These are phyloP conservation scores for Pseudogymnoascus sp. DNA, from an alignment of 2,329 filamentous ascomycete genomes.

Conservation along the genomic window DNA sequence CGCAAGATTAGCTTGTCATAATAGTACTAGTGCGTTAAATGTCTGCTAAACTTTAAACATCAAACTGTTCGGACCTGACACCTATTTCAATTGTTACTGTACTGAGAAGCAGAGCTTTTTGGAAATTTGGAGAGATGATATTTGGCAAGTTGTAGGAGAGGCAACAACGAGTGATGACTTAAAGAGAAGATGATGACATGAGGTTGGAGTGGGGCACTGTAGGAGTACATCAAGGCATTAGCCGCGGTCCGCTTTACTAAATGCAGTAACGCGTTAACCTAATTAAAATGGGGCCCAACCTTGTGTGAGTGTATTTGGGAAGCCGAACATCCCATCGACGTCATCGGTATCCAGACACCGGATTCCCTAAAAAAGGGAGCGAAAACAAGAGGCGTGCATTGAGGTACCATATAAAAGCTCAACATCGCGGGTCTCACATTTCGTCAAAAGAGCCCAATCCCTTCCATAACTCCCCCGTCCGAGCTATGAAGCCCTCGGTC, in stretches of 20 bases:
- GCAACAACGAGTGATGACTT: not conserved
- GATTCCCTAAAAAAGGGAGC: not conserved
- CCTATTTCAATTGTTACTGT: too few relatives aligned
- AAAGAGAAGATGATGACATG: not conserved
- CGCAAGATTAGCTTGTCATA: too few relatives aligned
- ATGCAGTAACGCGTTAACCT: not conserved
- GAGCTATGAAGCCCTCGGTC: not conserved
- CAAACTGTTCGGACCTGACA: too few relatives aligned
- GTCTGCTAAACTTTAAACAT: too few relatives aligned
- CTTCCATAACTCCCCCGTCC: not conserved
- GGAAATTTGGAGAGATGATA: too few relatives aligned
- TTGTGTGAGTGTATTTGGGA: not conserved
- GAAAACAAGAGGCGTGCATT: not conserved
- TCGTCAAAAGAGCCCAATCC: not conserved
- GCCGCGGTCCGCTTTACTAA: not conserved
- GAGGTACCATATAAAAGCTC: not conserved
- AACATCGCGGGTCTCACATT: not conserved
- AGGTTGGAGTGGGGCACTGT: not conserved
- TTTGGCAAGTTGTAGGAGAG: too few relatives aligned
- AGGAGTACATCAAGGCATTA: not conserved
- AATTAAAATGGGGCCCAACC: not conserved
- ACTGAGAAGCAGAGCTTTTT: too few relatives aligned
- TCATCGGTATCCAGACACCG: not conserved
- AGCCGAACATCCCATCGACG: not conserved
- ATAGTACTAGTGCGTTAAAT: too few relatives aligned